A percentile compares a stretch with the other conserved stretches of the same genome.
These are phyloP conservation scores for Salvia hispanica DNA, from an alignment of 257 asterid genomes.

Conservation along the genomic window DNA sequence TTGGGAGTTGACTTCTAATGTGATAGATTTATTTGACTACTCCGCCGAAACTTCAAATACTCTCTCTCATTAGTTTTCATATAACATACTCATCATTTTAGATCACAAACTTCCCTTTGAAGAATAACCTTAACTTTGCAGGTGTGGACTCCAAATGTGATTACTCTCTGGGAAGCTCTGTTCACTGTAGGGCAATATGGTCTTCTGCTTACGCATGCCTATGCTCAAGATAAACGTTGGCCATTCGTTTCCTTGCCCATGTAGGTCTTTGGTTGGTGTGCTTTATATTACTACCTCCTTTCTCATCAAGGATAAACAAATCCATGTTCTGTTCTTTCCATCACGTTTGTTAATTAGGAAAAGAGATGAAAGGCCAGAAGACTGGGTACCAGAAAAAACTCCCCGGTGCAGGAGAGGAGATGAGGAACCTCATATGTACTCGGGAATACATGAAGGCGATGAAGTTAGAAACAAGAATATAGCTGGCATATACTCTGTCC, in stretches of 20 bases:
- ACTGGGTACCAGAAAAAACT: constrained; percentile 84
- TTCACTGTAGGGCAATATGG: constrained; percentile 87
- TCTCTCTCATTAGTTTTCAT: constrained; percentile 1
- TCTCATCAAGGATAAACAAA: constrained; percentile 13
- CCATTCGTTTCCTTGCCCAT: constrained; percentile 87
- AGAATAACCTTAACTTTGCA: constrained; percentile 28
- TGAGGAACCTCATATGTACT: constrained; percentile 31
- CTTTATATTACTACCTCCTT: constrained; percentile 14
- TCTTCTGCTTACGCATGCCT: constrained; percentile 81
- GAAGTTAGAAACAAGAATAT: constrained; percentile 38
- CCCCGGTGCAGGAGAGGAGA: constrained; percentile 33
- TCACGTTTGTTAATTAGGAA: constrained; percentile 42
- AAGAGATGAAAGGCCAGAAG: constrained; percentile 85
- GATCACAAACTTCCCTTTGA: not conserved
- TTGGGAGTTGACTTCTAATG: constrained; percentile 12
- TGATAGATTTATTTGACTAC: constrained; percentile 10
- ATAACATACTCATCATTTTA: not conserved
- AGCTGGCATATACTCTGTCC: constrained; percentile 69
- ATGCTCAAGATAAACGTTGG: constrained; percentile 96
- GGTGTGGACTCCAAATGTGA: constrained; percentile 90
- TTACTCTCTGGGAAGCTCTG: constrained; percentile 84
- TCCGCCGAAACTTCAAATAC: not conserved
- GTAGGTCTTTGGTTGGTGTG: constrained; percentile 52
- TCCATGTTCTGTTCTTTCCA: constrained; percentile 20
- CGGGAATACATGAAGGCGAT: constrained; percentile 43